A percentile compares a stretch with the other conserved stretches of the same genome.
Conservation (phyloP, 352 stramenopile genomes). For the Halophytophthora polymorphica region DNA sequence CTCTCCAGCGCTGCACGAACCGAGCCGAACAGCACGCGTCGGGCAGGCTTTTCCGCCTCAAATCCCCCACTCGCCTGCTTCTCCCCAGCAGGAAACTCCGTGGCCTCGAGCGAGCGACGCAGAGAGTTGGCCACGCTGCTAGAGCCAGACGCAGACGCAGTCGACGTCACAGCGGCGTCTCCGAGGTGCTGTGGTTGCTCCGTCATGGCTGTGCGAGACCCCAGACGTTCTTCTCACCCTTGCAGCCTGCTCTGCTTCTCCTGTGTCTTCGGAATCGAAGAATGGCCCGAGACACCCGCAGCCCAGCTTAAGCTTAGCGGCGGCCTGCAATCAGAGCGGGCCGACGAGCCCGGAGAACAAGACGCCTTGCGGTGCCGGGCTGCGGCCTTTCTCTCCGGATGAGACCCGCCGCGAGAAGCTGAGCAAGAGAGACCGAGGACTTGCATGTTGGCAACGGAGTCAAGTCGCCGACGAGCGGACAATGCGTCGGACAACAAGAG, state of each 20-base stretch:
- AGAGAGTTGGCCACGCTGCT: neutral
- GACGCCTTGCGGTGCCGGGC: too few species aligned
- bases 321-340: too few species aligned
- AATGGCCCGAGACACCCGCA: too few species aligned
- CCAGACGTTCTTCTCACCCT: neutral
- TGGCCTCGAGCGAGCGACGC: too few species aligned
- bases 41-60: slow-evolving; percentile 2
- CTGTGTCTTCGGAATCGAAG: slow-evolving; percentile 5
- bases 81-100: neutral
- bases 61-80: neutral
- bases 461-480: neutral
- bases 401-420: too few species aligned
- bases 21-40: slow-evolving; percentile 35
- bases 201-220: too few species aligned
- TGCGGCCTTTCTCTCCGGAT: too few species aligned
- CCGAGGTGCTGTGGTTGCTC: too few species aligned
- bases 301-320: too few species aligned
- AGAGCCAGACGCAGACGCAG: neutral
- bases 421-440: neutral
- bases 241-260: neutral
- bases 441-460: slow-evolving; percentile 3
- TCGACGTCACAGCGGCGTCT: neutral
- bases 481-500: too few species aligned
- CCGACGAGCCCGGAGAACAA: too few species aligned
- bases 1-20: slow-evolving; percentile 44